Conservation (phyloP, 78 protist genomes). For the Chrysochromulina tobinii region DNA sequence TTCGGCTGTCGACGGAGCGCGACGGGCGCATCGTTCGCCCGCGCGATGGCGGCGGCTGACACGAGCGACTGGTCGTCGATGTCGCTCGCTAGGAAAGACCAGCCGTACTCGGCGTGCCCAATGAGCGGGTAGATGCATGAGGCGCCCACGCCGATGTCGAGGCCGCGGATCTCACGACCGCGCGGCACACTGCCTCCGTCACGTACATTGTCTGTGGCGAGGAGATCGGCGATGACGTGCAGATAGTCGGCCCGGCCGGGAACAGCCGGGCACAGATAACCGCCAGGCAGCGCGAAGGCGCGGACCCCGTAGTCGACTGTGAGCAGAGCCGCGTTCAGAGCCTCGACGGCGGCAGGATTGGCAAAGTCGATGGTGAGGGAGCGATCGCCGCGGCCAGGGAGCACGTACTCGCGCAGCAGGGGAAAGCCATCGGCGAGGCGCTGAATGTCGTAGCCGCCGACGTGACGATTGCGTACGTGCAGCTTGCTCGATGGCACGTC, state of each 20-base stretch:
- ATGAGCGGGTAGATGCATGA: constrained; percentile 19
- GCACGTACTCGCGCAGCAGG: no score
- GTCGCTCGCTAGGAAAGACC: not conserved
- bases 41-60: not conserved
- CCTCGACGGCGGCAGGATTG: no score
- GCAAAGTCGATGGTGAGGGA: no score
- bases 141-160: constrained; percentile 8
- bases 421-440: no score
- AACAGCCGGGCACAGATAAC: not conserved
- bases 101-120: not conserved
- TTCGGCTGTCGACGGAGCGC: not conserved
- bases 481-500: no score
- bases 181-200: not conserved
- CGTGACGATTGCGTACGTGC: no score
- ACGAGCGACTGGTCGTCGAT: not conserved
- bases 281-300: not conserved
- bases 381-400: no score
- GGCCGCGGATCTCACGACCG: not conserved
- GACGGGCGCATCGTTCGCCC: not conserved
- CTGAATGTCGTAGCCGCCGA: no score
- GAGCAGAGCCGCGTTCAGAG: no score
- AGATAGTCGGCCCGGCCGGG: not conserved
- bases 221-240: not conserved
- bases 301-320: no score
- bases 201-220: not conserved